A percentile compares a stretch with the other conserved stretches of the same genome.
These are phyloP conservation scores for Lyophyllum atratum DNA, from an alignment of 768 basidiomycete genomes.

Conservation along the genomic window DNA sequence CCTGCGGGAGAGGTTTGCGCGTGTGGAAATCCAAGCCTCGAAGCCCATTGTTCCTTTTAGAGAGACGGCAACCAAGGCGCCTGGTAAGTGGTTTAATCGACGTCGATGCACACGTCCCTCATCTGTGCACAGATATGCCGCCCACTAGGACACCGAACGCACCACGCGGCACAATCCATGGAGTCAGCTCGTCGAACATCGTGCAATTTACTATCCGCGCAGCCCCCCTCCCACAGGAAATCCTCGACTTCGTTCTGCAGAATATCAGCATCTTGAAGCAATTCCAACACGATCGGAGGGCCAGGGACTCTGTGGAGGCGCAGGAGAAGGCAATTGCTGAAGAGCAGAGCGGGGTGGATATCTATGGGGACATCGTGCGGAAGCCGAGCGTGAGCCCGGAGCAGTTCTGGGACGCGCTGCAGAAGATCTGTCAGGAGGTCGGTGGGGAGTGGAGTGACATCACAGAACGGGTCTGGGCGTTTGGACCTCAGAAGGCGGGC, in stretches of 20 bases:
- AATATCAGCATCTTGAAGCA: constrained; percentile 67
- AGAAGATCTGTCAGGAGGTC: constrained; percentile 60
- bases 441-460: constrained; percentile 88
- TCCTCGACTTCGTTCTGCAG: constrained; percentile 77
- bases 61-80: constrained; percentile 84
- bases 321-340: constrained; percentile 38
- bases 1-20: constrained; percentile 92
- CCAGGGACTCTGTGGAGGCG: constrained; percentile 24
- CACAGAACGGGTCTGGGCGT: constrained; percentile 79
- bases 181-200: constrained; percentile 65
- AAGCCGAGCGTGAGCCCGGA: constrained; percentile 68
- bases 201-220: constrained; percentile 87
- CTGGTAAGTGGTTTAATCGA: constrained; percentile 46
- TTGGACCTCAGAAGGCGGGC: constrained; percentile 87
- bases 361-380: constrained; percentile 59
- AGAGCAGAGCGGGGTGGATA: constrained; percentile 41
- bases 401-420: constrained; percentile 79
- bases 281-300: constrained; percentile 51
- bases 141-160: constrained; percentile 74
- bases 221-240: constrained; percentile 66
- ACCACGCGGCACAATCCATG: constrained; percentile 76
- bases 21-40: constrained; percentile 90
- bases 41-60: constrained; percentile 97
- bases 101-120: neutral
- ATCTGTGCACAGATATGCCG: constrained; percentile 71